Percentiles rank a stretch among this genome's conserved stretches.
phyloP scores from a whole-genome alignment of 257 asterid species.

The Gentiana dahurica region DNA sequence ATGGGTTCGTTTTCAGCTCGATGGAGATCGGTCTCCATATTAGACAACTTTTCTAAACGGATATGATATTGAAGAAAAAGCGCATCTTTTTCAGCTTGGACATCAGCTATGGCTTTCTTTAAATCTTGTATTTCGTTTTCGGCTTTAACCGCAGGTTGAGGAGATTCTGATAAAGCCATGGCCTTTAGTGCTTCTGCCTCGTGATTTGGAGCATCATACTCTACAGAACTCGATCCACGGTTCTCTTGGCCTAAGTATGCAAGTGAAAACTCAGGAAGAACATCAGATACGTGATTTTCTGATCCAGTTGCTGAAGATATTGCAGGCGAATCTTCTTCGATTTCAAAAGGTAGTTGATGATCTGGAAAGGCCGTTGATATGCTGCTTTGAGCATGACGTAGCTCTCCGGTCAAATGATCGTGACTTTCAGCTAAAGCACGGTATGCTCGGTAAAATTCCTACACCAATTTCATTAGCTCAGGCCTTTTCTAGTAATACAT shows the following conservation, averaged over 20 bases:
- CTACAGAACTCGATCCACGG: constrained; percentile 22
- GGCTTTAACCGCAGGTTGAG: constrained; percentile 41
- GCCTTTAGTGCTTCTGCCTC: constrained; percentile 38
- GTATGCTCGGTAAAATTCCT: constrained; percentile 91
- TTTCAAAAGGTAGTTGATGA: constrained; percentile 43
- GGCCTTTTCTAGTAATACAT: constrained; percentile 94
- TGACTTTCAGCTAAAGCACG: constrained; percentile 88
- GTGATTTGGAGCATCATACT: constrained; percentile 19
- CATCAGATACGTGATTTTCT: not conserved
- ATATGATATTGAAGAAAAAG: constrained; percentile 48
- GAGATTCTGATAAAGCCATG: constrained; percentile 35
- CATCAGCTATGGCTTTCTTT: constrained; percentile 44
- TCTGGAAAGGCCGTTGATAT: constrained; percentile 79
- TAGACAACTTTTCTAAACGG: constrained; percentile 46
- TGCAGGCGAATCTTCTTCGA: constrained; percentile 48
- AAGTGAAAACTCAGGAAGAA: constrained; percentile 33
- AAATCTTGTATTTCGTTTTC: constrained; percentile 52
- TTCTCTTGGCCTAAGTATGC: constrained; percentile 25
- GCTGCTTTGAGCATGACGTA: constrained; percentile 72
- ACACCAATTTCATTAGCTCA: constrained; percentile 87
- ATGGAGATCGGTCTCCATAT: constrained; percentile 44
- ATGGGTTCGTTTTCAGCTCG: constrained; percentile 44
- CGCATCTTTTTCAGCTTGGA: constrained; percentile 54
- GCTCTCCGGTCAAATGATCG: constrained; percentile 83
- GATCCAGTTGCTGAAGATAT: constrained; percentile 23